phyloP scores from a whole-genome alignment of 75 land plant genomes.

The Pinus albicaulis region DNA sequence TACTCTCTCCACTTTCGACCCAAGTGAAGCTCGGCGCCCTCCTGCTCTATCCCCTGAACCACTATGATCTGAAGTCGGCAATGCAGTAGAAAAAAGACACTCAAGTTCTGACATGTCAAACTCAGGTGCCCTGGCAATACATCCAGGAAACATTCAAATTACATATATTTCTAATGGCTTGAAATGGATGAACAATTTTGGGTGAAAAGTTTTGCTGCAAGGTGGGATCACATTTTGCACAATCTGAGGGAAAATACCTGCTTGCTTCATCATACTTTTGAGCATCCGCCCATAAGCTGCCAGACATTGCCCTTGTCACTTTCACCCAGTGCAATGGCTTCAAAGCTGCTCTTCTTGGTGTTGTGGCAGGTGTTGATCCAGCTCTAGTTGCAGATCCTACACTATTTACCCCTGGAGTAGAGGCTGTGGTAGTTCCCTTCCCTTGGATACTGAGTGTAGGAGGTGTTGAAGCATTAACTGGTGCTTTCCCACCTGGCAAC shows the following conservation, averaged over 20 bases:
- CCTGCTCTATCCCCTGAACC: constrained; percentile 32
- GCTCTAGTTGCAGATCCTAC: constrained; percentile 24
- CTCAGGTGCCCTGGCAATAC: constrained; percentile 73
- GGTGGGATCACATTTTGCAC: background rate
- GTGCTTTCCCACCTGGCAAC: constrained; percentile 4
- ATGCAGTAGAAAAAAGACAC: constrained; percentile 75
- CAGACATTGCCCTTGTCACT: constrained; percentile 95
- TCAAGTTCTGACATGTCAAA: constrained; percentile 95
- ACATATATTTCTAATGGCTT: background rate
- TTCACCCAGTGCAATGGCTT: constrained; percentile 99
- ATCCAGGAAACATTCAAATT: constrained; percentile 6
- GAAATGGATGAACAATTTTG: background rate
- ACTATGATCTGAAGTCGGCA: constrained; percentile 39
- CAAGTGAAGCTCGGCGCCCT: constrained; percentile 33
- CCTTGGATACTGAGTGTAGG: constrained; percentile 18
- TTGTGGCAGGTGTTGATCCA: constrained; percentile 39
- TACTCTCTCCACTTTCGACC: constrained; percentile 71
- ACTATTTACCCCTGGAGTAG: constrained; percentile 30
- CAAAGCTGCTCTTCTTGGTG: constrained; percentile 65
- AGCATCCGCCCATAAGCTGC: constrained; percentile 97
- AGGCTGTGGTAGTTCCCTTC: constrained; percentile 11
- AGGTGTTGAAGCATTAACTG: constrained; percentile 13
- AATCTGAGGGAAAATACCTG: constrained; percentile 37
- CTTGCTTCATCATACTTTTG: constrained; percentile 73
- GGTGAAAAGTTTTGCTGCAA: background rate